Base-by-base conservation (phyloP, 2,329 filamentous ascomycete species). In the Calonectria fujianensis region DNA sequence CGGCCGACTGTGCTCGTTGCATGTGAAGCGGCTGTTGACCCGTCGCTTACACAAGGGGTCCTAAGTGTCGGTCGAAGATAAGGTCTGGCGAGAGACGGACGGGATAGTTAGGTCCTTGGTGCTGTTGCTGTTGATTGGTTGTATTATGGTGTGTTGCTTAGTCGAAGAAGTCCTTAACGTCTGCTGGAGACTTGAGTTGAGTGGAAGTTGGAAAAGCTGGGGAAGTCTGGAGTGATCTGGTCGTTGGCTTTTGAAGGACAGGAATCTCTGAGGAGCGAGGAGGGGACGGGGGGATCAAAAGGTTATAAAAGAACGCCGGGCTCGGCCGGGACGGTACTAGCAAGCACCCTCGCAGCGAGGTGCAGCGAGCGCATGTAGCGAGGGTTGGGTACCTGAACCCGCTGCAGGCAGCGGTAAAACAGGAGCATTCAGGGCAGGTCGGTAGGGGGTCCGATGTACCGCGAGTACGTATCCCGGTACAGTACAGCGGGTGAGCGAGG, bases 1-100 rank as follows among this genome's bases (percentile, higher is more conserved):
- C 92, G 85, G 93, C 92, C 80, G 93, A 94, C 82, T 91, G 89
- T 89, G 92, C 90, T 86, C 92, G 91, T 90, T 94, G 93, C 93
- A 95, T 95, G 90, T 93, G 92, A 92, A 88, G 84, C 75, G 75
- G 73, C 77, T 79, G 72, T 70, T 78, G 75, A 73, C 64, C 67
- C 66, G 59, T 61, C 41, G 69, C 65, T 72, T 69, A 59, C 57
- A 69, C 61, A 68, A 74, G 75, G 52, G 78, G 78, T 76, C 75
- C 74, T 77, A 76, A 71, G 41, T 61, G 71, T 67, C 69, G 72
- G 76, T 75, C 72, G 67, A 41, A 29, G 71, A 76, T 66, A 66
- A 35, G 52, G 66, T 70, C 41, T 66, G 61, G 16, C 63, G 51
- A 48, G 70, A 69, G 74, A 67, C 70, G 73, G 48, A 11, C 63